Conservation (phyloP, 1,284 basidiomycete genomes). For the Ceratobasidium sp. region DNA sequence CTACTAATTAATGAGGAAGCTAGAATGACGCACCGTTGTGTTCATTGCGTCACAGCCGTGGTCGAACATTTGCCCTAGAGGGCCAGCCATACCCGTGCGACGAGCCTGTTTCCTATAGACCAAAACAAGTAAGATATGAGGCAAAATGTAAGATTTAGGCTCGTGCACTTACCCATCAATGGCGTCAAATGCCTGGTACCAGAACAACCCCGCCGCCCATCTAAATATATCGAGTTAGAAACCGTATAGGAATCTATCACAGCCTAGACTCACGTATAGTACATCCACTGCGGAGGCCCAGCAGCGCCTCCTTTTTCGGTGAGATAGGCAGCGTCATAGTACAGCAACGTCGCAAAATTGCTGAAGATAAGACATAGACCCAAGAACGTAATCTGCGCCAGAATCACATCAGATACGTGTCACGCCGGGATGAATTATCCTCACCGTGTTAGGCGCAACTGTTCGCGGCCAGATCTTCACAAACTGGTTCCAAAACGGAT, state of each 20-base stretch:
- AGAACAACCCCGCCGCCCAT: conserved; percentile 90
- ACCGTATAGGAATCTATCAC: conserved; percentile 12
- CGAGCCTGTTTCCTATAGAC: conserved; percentile 88
- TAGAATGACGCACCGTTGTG: conserved; percentile 73
- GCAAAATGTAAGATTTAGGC: not conserved
- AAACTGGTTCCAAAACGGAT: conserved; percentile 95
- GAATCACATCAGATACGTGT: conserved; percentile 12
- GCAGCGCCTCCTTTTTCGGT: conserved; percentile 69
- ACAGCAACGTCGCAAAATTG: conserved; percentile 86
- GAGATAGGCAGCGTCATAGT: conserved; percentile 82
- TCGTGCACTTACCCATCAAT: conserved; percentile 76
- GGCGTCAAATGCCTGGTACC: conserved; percentile 91
- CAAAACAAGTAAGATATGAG: conserved; percentile 39
- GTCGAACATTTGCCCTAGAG: conserved; percentile 96
- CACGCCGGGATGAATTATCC: conserved; percentile 50
- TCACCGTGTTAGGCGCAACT: conserved; percentile 91
- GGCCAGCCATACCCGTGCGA: conserved; percentile 94
- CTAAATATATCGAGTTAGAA: conserved; percentile 56
- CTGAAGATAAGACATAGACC: conserved; percentile 84
- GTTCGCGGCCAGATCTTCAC: conserved; percentile 89
- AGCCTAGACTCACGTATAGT: conserved; percentile 73
- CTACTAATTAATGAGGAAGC: conserved; percentile 40
- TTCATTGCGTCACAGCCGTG: conserved; percentile 96
- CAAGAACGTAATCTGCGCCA: conserved; percentile 77
- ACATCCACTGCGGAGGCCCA: conserved; percentile 83